A percentile compares a stretch with the other conserved stretches of the same genome.
These are phyloP conservation scores for Hippophae rhamnoides DNA, from an alignment of 306 rosid species.

Conservation along the genomic window DNA sequence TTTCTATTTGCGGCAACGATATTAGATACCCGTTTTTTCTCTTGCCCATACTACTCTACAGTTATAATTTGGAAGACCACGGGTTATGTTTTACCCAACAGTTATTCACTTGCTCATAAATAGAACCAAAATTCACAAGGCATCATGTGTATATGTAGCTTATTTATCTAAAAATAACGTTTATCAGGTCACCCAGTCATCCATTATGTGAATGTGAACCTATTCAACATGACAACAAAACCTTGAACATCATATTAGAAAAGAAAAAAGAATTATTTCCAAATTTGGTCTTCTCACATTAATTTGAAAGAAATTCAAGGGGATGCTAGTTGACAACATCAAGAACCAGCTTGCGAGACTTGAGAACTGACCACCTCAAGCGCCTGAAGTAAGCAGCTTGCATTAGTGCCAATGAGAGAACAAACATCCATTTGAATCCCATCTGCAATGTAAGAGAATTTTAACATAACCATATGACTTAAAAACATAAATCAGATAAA, in stretches of 20 bases:
- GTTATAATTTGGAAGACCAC: too few relatives aligned
- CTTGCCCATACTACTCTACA: too few relatives aligned
- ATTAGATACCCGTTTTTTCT: too few relatives aligned
- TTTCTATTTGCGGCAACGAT: too few relatives aligned
- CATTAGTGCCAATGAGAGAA: slow-evolving; percentile 78
- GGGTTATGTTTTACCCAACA: too few relatives aligned
- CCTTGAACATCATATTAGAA: slow-evolving; percentile 33
- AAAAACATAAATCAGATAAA: neutral
- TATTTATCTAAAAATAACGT: slow-evolving; percentile 46
- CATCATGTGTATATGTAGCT: slow-evolving; percentile 28
- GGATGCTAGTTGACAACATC: slow-evolving; percentile 80
- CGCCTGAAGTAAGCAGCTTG: slow-evolving; percentile 96
- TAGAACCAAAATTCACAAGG: too few relatives aligned
- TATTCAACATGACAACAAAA: slow-evolving; percentile 34
- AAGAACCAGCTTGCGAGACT: slow-evolving; percentile 96
- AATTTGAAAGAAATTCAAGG: slow-evolving; percentile 20
- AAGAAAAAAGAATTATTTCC: slow-evolving; percentile 38
- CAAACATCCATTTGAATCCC: slow-evolving; percentile 99
- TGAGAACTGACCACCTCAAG: slow-evolving; percentile 77
- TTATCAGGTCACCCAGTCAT: slow-evolving; percentile 43
- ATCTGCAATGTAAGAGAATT: slow-evolving; percentile 41
- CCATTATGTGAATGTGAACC: slow-evolving; percentile 22
- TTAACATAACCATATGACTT: too few relatives aligned
- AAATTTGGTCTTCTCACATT: slow-evolving; percentile 24
- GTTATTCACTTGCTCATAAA: too few relatives aligned